Percentiles rank a stretch among this genome's conserved stretches.
Conservation (phyloP, 2,329 filamentous ascomycete species). For the Ophiostoma ips region DNA sequence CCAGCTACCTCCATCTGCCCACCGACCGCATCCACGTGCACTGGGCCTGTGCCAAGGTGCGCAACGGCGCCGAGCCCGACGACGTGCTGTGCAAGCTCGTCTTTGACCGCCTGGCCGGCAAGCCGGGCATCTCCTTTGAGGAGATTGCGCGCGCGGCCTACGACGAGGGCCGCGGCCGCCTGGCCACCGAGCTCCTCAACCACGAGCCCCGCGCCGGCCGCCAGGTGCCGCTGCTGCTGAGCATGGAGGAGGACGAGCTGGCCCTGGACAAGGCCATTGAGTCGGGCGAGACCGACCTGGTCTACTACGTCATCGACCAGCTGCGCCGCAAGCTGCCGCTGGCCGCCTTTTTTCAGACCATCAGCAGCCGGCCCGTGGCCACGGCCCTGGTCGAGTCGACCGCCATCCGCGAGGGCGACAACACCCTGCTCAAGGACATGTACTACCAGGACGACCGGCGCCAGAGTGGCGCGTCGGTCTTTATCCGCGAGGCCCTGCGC, state of each 20-base stretch:
- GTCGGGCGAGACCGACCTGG: constrained; percentile 83
- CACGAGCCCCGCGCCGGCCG: constrained; percentile 91
- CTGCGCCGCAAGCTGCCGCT: constrained; percentile 83
- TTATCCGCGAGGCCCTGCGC: constrained; percentile 68
- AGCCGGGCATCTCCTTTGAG: constrained; percentile 89
- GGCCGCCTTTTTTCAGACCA: constrained; percentile 80
- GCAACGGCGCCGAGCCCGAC: constrained; percentile 70
- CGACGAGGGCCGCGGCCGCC: constrained; percentile 76
- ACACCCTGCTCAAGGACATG: constrained; percentile 77
- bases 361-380: constrained; percentile 73
- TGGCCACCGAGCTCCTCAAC: constrained; percentile 83
- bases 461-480: constrained; percentile 74
- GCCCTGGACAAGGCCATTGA: constrained; percentile 94
- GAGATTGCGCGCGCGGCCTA: constrained; percentile 86
- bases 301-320: constrained; percentile 77
- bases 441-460: constrained; percentile 96
- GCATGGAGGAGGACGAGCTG: constrained; percentile 90
- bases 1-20: constrained; percentile 72
- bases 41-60: constrained; percentile 92
- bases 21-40: constrained; percentile 88
- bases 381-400: constrained; percentile 81
- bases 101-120: constrained; percentile 73
- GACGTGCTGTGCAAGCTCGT: constrained; percentile 76
- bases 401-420: constrained; percentile 55
- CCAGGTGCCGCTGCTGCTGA: constrained; percentile 83